These are phyloP conservation scores for Chaetomium globosum DNA, from an alignment of 2,329 filamentous ascomycete genomes.

Conservation along the genomic window DNA sequence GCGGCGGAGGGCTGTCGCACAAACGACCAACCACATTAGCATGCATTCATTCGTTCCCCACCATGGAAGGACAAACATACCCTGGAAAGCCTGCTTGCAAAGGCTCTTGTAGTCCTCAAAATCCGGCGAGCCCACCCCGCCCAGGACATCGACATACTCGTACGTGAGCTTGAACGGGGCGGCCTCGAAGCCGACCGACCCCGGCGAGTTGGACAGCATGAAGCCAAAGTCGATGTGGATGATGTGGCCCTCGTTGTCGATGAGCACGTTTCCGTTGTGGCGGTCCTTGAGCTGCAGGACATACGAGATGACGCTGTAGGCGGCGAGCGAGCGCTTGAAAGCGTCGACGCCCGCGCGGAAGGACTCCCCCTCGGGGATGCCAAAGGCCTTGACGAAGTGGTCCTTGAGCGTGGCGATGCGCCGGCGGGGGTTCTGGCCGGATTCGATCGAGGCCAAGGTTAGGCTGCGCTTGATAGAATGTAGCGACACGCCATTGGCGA, in stretches of 20 bases:
- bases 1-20: constrained; percentile 65
- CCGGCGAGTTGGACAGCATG: constrained; percentile 85
- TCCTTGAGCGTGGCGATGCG: constrained; percentile 79
- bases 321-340: constrained; percentile 79
- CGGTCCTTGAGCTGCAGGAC: constrained; percentile 82
- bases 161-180: constrained; percentile 82
- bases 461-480: constrained; percentile 82
- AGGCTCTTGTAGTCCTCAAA: constrained; percentile 76
- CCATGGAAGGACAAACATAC: constrained; percentile 46
- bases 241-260: constrained; percentile 83
- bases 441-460: constrained; percentile 72
- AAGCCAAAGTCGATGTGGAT: constrained; percentile 90
- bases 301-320: constrained; percentile 84
- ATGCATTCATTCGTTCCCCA: background rate
- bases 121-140: constrained; percentile 68
- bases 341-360: constrained; percentile 74
- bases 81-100: constrained; percentile 83
- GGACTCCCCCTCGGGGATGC: constrained; percentile 66
- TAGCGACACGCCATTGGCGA: constrained; percentile 84
- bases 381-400: constrained; percentile 81
- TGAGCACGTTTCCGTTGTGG: constrained; percentile 83
- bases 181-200: constrained; percentile 81
- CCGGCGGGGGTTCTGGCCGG: constrained; percentile 71
- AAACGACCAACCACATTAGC: constrained; percentile 10
- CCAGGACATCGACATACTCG: constrained; percentile 82